phyloP scores from a whole-genome alignment of 176 grass and related monocot species.

The Musa itinerans region DNA sequence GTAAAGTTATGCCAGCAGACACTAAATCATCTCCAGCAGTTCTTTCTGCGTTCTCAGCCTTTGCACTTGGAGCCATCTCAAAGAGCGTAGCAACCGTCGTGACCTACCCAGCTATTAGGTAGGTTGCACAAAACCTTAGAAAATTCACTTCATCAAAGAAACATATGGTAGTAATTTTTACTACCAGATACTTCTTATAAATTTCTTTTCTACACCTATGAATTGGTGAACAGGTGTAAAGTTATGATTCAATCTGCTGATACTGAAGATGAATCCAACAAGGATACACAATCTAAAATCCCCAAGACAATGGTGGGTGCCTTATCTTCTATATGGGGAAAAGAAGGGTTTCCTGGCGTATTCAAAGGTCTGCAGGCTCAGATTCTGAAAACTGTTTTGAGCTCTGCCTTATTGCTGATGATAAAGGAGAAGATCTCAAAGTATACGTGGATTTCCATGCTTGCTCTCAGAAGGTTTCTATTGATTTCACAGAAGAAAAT shows the following conservation, averaged over 20 bases:
- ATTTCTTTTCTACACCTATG: neutral
- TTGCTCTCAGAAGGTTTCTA: conserved; percentile 53
- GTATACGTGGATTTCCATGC: conserved; percentile 79
- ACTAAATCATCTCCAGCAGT: conserved; percentile 40
- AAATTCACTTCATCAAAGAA: neutral
- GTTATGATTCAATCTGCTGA: conserved; percentile 85
- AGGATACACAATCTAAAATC: conserved; percentile 30
- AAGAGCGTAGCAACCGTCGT: conserved; percentile 76
- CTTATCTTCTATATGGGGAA: conserved; percentile 68
- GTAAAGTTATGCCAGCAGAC: conserved; percentile 25
- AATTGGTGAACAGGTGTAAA: conserved; percentile 45
- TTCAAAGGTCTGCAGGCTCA: conserved; percentile 91
- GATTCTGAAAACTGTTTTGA: conserved; percentile 90
- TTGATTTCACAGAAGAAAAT: conserved; percentile 58
- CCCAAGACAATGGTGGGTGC: conserved; percentile 69
- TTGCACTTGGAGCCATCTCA: conserved; percentile 70
- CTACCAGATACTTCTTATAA: neutral
- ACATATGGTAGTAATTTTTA: neutral
- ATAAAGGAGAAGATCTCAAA: conserved; percentile 95
- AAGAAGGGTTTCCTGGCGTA: conserved; percentile 79
- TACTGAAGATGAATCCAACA: conserved; percentile 28
- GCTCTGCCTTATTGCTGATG: conserved; percentile 90
- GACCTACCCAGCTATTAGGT: conserved; percentile 94
- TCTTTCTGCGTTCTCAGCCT: conserved; percentile 86
- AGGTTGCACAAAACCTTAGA: neutral